Percentiles rank a stretch among this genome's conserved stretches.
These are phyloP conservation scores for Cyphellophora attinorum DNA, from an alignment of 2,329 filamentous ascomycete genomes.

Conservation along the genomic window DNA sequence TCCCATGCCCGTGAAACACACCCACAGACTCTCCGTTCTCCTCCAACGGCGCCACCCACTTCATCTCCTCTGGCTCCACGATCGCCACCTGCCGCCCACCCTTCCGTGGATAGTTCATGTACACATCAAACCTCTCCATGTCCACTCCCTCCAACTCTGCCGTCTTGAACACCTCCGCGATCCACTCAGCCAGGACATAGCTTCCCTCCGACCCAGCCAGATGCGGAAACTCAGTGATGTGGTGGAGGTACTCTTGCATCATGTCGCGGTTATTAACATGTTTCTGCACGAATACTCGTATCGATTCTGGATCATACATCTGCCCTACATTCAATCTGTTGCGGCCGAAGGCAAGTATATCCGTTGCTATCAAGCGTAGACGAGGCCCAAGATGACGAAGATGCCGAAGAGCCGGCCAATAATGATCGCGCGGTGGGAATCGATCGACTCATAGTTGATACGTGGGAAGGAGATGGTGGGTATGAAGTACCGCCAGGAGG, in stretches of 20 bases:
- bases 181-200: conserved; percentile 73
- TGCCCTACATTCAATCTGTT: conserved; percentile 55
- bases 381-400: conserved; percentile 62
- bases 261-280: conserved; percentile 56
- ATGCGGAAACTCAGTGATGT: conserved; percentile 77
- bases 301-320: conserved; percentile 73
- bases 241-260: conserved; percentile 63
- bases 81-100: conserved; percentile 75
- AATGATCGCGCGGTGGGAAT: conserved; percentile 53
- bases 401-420: conserved; percentile 66
- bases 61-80: conserved; percentile 56
- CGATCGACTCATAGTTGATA: conserved; percentile 26
- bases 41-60: conserved; percentile 75
- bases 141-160: conserved; percentile 66
- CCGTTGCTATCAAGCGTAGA: conserved; percentile 82
- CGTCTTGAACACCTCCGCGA: conserved; percentile 64
- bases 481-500: conserved; percentile 34
- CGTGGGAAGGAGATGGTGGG: conserved; percentile 29
- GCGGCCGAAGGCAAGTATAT: conserved; percentile 60
- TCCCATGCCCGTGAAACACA: conserved; percentile 83
- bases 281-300: conserved; percentile 64
- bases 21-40: conserved; percentile 68
- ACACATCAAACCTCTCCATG: conserved; percentile 75
- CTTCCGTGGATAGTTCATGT: conserved; percentile 78
- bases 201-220: conserved; percentile 92